A percentile compares a stretch with the other conserved stretches of the same genome.
Evolutionary conservation across 306 rosid genomes (phyloP).

Genomic region (Acacia acuminata): DNA sequence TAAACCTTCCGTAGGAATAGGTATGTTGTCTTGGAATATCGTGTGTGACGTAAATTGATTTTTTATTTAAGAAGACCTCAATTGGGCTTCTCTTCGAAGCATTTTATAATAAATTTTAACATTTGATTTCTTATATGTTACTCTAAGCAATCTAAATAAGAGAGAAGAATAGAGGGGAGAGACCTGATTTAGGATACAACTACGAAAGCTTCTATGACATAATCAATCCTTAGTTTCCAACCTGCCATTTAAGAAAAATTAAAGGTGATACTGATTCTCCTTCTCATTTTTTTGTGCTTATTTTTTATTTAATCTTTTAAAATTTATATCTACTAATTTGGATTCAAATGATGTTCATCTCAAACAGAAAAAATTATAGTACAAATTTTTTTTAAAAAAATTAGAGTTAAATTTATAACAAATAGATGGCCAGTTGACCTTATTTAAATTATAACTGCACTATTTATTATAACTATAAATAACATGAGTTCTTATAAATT

Average conservation of each 20-base stretch:
- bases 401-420: no score
- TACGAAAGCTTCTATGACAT: no score
- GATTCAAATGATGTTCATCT: no score
- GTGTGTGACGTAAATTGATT: neutral
- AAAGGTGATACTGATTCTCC: neutral
- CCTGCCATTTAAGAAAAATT: neutral
- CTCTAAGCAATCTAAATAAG: neutral
- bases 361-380: no score
- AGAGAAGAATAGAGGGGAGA: neutral
- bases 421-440: no score
- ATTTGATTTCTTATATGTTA: neutral
- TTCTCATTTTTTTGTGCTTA: neutral
- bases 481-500: no score
- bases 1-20: neutral
- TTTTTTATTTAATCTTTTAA: no score
- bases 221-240: neutral
- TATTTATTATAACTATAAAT: no score
- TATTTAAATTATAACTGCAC: no score
- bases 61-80: neutral
- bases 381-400: no score
- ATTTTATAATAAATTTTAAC: no score
- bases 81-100: neutral
- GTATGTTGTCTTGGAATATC: neutral
- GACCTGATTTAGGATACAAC: neutral
- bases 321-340: no score